Evolutionary conservation across 2,329 filamentous ascomycete genomes (phyloP), one percentile per base, ranked within the genome.

Genomic region (Periconia sp.): DNA sequence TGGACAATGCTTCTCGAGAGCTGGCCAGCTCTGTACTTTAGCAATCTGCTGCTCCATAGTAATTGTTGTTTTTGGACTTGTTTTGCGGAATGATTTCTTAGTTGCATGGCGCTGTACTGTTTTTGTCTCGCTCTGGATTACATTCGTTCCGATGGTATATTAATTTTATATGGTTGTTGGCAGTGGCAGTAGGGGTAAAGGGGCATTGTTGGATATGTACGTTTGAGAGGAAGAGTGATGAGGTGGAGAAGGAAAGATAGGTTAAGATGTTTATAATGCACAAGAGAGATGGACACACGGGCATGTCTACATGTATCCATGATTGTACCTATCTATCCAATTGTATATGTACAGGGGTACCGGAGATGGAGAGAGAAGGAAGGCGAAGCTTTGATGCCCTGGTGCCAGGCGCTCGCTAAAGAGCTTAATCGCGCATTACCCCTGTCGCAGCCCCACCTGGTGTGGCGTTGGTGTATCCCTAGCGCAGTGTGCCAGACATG

Each of bases 201-300:
- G 11, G 33, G 11, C 6, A 37, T 37, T 37, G 6, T 13, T 37
- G 6, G 33, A 5, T n/a, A 37, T 31, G 1, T n/a, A 31, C 9
- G 19, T 14, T 37, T 40, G 27, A 15, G 7, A 3, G 20, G 15
- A 47, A n/a, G 30, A 18, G 41, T n/a, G 19, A 40, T 23, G 19
- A 18, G 47, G 27, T 20, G 47, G 19, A 23, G 8, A 27, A 27
- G 23, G 23, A 27, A 27, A 27, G 41, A 23, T 45, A 30, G 15
- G 19, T 23, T 19, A 45, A 41, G 45, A 18, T 37, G 44, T 48
- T 50, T 57, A 47, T 58, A 60, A 60, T 60, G 48, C 56, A 60
- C 52, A 49, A 55, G 33, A 40, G 14, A 18, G 11, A 20, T 13
- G 5, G 6, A 37, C 15, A 37, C 15, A 37, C 6, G 13, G 3